These are phyloP conservation scores for Aegilops speltoides DNA, from an alignment of 176 grass and related monocot genomes.

Conservation along the genomic window DNA sequence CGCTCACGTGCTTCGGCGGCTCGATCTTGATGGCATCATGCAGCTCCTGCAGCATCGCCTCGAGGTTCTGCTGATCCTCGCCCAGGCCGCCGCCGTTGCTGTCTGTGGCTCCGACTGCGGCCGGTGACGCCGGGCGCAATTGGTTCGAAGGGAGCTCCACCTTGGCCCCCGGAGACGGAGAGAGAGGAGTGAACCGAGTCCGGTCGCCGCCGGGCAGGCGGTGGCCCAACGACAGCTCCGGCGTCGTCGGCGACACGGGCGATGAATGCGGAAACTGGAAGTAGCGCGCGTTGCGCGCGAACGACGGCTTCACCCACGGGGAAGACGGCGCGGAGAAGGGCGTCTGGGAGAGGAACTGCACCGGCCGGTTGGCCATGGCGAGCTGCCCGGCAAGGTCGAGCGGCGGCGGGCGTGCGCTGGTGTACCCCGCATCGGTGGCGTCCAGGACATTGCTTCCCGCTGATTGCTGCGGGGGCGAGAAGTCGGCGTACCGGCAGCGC, in stretches of 20 bases:
- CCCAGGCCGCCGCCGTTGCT: not conserved
- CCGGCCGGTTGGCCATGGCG: not conserved
- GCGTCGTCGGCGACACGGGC: conserved; percentile 42
- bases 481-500: conserved; percentile 38
- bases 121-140: conserved; percentile 18
- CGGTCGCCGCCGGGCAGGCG: not conserved
- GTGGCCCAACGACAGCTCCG: conserved; percentile 31
- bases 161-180: not conserved
- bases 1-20: not conserved
- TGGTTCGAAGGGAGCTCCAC: conserved; percentile 79
- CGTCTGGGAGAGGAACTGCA: conserved; percentile 13
- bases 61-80: conserved; percentile 23
- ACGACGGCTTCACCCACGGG: conserved; percentile 20
- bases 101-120: not conserved
- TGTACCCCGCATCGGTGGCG: not conserved
- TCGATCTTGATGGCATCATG: conserved; percentile 35
- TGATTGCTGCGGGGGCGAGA: conserved; percentile 7
- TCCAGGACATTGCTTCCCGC: not conserved
- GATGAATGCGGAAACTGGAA: conserved; percentile 53
- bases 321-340: conserved; percentile 38
- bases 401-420: conserved; percentile 42
- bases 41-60: conserved; percentile 63
- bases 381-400: conserved; percentile 48
- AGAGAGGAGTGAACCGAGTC: conserved; percentile 22
- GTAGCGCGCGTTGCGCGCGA: conserved; percentile 15